Evolutionary conservation across 2,329 filamentous ascomycete genomes (phyloP).

Genomic region (Massarina eburnea): DNA sequence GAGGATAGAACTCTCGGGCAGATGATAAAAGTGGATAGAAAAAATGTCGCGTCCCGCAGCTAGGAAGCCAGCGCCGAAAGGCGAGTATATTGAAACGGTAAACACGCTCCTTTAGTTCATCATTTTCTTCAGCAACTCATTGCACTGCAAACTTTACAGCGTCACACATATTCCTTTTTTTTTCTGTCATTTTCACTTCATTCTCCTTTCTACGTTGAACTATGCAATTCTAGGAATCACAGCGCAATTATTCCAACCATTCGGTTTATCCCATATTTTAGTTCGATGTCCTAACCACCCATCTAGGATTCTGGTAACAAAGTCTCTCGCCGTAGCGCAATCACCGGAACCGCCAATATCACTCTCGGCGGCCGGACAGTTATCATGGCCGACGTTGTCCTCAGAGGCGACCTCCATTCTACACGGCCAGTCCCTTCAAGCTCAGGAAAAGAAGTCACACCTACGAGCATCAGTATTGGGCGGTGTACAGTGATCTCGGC

Average conservation of each 20-base stretch:
- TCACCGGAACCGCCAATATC: conserved; percentile 96
- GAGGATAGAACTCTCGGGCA: background rate
- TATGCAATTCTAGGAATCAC: too few species aligned
- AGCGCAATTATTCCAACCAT: too few species aligned
- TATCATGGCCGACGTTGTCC: conserved; percentile 91
- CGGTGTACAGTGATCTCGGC: conserved; percentile 87
- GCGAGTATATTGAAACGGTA: conserved; percentile 97
- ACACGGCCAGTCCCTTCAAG: conserved; percentile 40
- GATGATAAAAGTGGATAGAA: background rate
- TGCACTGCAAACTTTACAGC: too few species aligned
- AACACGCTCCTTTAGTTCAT: conserved; percentile 26
- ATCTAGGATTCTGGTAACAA: conserved; percentile 96
- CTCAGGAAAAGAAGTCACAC: conserved; percentile 35
- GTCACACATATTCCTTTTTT: background rate
- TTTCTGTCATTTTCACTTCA: background rate
- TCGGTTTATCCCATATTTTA: too few species aligned
- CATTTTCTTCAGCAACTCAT: too few species aligned
- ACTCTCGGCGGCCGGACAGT: conserved; percentile 93
- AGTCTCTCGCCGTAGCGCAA: conserved; percentile 86
- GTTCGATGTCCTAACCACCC: too few species aligned
- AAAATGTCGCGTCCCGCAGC: conserved; percentile 47
- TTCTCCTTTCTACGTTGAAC: background rate
- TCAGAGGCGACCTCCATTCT: conserved; percentile 78
- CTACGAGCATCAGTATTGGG: conserved; percentile 76
- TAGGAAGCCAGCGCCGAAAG: conserved; percentile 67